Percentiles rank a stretch among this genome's conserved stretches.
These are phyloP conservation scores for Lignosus rhinocerotis DNA, from an alignment of 1,284 basidiomycete species.

Conservation along the genomic window DNA sequence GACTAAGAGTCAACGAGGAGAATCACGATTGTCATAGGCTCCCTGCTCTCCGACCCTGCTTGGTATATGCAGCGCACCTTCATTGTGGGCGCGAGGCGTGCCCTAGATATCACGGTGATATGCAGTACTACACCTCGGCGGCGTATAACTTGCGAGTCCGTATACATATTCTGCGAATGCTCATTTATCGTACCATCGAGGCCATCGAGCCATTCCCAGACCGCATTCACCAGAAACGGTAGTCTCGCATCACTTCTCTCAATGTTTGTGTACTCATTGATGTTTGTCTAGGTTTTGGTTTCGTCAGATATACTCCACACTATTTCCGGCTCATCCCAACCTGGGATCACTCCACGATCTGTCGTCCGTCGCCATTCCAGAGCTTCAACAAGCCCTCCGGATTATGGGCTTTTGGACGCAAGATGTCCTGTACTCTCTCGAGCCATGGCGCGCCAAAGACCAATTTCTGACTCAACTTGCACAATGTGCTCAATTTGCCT, in stretches of 20 bases:
- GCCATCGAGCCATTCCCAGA: constrained; percentile 15
- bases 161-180: constrained; percentile 50
- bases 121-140: constrained; percentile 26
- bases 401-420: constrained; percentile 43
- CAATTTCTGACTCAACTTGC: constrained; percentile 25
- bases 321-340: constrained; percentile 23
- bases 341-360: constrained; percentile 34
- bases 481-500: constrained; percentile 22
- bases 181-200: constrained; percentile 40
- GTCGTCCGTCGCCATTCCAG: constrained; percentile 36
- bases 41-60: constrained; percentile 41
- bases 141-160: constrained; percentile 43
- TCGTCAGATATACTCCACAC: constrained; percentile 21
- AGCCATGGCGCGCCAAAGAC: background rate
- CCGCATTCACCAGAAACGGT: background rate
- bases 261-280: background rate
- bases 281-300: constrained; percentile 25
- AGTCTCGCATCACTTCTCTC: too few relatives aligned
- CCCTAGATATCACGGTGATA: constrained; percentile 38
- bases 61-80: constrained; percentile 34
- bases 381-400: constrained; percentile 35
- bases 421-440: constrained; percentile 35
- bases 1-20: constrained; percentile 35
- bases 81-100: constrained; percentile 41
- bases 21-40: constrained; percentile 36